Conservation (phyloP, 257 asterid species). For the Avicennia marina region DNA sequence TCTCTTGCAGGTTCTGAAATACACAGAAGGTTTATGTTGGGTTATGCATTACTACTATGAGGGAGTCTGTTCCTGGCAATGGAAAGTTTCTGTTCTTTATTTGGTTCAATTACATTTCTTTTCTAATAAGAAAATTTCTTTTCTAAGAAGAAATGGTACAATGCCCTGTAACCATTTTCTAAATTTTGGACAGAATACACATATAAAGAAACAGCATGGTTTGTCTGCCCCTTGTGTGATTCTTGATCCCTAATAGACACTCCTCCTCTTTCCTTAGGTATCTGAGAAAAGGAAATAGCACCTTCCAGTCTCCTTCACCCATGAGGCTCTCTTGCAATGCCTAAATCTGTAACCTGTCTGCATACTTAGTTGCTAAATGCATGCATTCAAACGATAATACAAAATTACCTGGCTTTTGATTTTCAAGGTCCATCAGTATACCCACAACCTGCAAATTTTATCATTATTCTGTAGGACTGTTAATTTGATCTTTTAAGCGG, state of each 20-base stretch:
- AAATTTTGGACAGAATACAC: not conserved
- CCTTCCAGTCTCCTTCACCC: not conserved
- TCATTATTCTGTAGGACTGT: too few species aligned
- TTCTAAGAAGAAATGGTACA: not conserved
- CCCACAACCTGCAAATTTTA: too few species aligned
- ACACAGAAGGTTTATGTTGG: slow-evolving; percentile 96
- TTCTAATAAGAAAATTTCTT: not conserved
- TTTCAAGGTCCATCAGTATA: slow-evolving; percentile 4
- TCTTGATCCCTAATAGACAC: not conserved
- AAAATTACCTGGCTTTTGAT: not conserved
- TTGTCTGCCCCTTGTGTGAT: not conserved
- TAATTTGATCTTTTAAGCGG: not conserved
- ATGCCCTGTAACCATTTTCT: not conserved
- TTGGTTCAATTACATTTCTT: not conserved
- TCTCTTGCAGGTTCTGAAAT: slow-evolving; percentile 64
- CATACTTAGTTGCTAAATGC: slow-evolving; percentile 1
- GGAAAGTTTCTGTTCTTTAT: slow-evolving; percentile 45
- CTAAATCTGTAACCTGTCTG: not conserved
- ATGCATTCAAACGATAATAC: not conserved
- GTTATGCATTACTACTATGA: slow-evolving; percentile 96
- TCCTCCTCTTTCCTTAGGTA: not conserved
- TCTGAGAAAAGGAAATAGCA: not conserved
- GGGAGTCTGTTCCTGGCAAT: slow-evolving; percentile 98
- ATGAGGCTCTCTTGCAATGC: slow-evolving; percentile 4
- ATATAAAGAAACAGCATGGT: not conserved